A percentile compares a stretch with the other conserved stretches of the same genome.
Conservation (phyloP, 805 yeast genomes). For the Ascoidea rubescens region DNA sequence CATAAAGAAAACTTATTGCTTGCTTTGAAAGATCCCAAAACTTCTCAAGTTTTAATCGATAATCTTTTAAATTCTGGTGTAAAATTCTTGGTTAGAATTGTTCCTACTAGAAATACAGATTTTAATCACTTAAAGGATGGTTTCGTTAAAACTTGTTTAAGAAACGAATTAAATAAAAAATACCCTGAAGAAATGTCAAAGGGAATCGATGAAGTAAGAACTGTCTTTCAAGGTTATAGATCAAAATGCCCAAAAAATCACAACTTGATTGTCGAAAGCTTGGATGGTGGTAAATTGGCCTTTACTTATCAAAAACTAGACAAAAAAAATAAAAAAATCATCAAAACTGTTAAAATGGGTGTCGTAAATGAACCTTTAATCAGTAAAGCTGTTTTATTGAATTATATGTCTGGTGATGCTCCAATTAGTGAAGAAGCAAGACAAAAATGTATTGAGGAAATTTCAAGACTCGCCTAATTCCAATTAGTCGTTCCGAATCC, state of each 20-base stretch:
- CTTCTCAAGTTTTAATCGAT: slow-evolving; percentile 39
- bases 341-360: slow-evolving; percentile 26
- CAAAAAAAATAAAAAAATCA: slow-evolving; percentile 6
- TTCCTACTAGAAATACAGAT: slow-evolving; percentile 85
- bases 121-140: slow-evolving; percentile 86
- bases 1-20: slow-evolving; percentile 25
- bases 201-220: slow-evolving; percentile 9
- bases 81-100: slow-evolving; percentile 57
- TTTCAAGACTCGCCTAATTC: slow-evolving; percentile 9
- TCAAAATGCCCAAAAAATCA: slow-evolving; percentile 34
- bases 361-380: slow-evolving; percentile 35
- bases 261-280: slow-evolving; percentile 27
- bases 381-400: slow-evolving; percentile 40
- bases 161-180: slow-evolving; percentile 6
- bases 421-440: slow-evolving; percentile 47
- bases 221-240: slow-evolving; percentile 6
- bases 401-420: slow-evolving; percentile 45
- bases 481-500: background rate
- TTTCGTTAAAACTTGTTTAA: slow-evolving; percentile 46
- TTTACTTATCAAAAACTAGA: slow-evolving; percentile 13
- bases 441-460: slow-evolving; percentile 24
- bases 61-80: slow-evolving; percentile 45
- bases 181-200: slow-evolving; percentile 4
- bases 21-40: slow-evolving; percentile 36
- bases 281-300: slow-evolving; percentile 16